Evolutionary conservation across 2,329 filamentous ascomycete species (phyloP).

Genomic region (Fonsecaea erecta): DNA sequence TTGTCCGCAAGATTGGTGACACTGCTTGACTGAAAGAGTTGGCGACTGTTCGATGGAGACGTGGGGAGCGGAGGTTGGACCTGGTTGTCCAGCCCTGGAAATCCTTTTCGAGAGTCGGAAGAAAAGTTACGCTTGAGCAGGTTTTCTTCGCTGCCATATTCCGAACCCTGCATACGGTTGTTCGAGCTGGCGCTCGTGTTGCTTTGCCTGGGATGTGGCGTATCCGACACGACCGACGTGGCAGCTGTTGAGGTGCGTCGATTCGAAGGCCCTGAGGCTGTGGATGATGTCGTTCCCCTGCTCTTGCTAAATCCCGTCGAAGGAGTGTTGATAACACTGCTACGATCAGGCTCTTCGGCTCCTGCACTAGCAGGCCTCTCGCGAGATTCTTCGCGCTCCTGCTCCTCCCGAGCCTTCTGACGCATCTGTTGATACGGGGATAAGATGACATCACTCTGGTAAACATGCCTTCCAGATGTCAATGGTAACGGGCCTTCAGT

Average conservation of each 20-base stretch:
- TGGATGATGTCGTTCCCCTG: constrained; percentile 83
- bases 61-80: constrained; percentile 31
- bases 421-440: constrained; percentile 83
- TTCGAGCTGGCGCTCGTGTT: constrained; percentile 28
- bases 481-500: constrained; percentile 38
- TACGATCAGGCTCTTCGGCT: constrained; percentile 31
- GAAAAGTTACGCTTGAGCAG: constrained; percentile 27
- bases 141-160: constrained; percentile 27
- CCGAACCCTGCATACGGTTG: constrained; percentile 15
- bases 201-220: constrained; percentile 40
- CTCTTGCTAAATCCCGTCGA: constrained; percentile 71
- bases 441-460: constrained; percentile 82
- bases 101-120: constrained; percentile 28
- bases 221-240: constrained; percentile 83
- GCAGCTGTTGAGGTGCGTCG: constrained; percentile 82
- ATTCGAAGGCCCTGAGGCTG: constrained; percentile 71
- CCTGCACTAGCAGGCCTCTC: constrained; percentile 45
- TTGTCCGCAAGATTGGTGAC: constrained; percentile 68
- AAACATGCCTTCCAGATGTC: constrained; percentile 66
- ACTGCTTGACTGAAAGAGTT: constrained; percentile 55
- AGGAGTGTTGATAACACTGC: constrained; percentile 46
- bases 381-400: constrained; percentile 46
- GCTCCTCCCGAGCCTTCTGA: constrained; percentile 56
- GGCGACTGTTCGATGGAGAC: constrained; percentile 29
- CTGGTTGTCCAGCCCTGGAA: constrained; percentile 14